Evolutionary conservation across 2,329 filamentous ascomycete genomes (phyloP).

Genomic region (Aspergillus sp.): DNA sequence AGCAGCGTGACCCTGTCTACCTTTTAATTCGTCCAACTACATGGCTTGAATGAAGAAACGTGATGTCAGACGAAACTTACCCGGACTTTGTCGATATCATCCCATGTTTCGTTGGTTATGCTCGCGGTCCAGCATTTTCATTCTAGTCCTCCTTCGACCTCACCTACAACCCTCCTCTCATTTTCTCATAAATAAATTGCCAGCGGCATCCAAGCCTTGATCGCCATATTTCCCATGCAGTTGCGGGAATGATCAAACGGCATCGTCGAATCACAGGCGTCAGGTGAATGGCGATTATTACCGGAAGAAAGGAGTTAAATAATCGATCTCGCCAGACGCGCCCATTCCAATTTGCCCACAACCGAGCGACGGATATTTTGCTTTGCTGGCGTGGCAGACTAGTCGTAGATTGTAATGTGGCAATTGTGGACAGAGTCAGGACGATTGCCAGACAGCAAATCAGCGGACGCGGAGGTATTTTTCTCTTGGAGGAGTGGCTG

Average conservation of each 20-base stretch:
- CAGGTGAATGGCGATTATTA: background rate
- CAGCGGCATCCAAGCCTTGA: no score
- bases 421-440: slow-evolving; percentile 10
- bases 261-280: background rate
- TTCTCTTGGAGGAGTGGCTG: background rate
- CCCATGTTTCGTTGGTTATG: no score
- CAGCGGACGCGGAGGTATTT: slow-evolving; percentile 9
- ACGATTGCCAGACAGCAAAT: slow-evolving; percentile 14
- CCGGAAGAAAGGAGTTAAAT: background rate
- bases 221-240: background rate
- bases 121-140: background rate
- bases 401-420: slow-evolving; percentile 14
- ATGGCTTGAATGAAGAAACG: background rate
- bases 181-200: no score
- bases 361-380: slow-evolving; percentile 7
- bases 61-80: background rate
- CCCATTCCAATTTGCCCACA: slow-evolving; percentile 2
- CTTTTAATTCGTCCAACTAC: background rate
- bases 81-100: no score
- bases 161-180: no score
- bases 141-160: background rate
- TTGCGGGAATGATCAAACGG: background rate
- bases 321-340: background rate
- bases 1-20: background rate
- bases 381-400: slow-evolving; percentile 9